A percentile compares a stretch with the other conserved stretches of the same genome.
phyloP scores from a whole-genome alignment of 2,329 filamentous ascomycete genomes.

The Ceratocystis variospora region DNA sequence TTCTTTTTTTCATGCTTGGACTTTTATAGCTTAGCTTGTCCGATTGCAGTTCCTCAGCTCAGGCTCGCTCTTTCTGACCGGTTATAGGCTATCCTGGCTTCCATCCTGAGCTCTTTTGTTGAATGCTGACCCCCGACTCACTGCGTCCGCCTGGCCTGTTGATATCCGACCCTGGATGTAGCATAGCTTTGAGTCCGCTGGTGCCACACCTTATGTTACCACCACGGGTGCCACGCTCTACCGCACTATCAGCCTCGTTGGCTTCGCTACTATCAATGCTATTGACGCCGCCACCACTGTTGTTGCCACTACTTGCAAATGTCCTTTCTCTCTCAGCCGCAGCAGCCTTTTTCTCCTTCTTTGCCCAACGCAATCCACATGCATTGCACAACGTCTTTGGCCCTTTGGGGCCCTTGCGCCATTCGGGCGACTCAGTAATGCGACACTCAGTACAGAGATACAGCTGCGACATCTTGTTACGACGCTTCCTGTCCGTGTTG shows the following conservation, averaged over 20 bases:
- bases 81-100: not conserved
- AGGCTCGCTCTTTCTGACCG: not conserved
- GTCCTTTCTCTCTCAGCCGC: slow-evolving; percentile 19
- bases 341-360: slow-evolving; percentile 62
- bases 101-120: not conserved
- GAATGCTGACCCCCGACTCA: not conserved
- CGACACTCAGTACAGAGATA: slow-evolving; percentile 95
- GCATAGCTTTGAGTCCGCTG: not conserved
- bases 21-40: not conserved
- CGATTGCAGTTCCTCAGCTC: not conserved
- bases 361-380: slow-evolving; percentile 63
- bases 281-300: not conserved
- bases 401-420: slow-evolving; percentile 84
- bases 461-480: slow-evolving; percentile 78
- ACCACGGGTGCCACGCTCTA: not conserved
- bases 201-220: not conserved
- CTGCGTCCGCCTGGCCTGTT: not conserved
- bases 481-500: slow-evolving; percentile 63
- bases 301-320: too few species aligned
- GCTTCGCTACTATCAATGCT: not conserved
- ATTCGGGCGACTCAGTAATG: slow-evolving; percentile 87
- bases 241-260: not conserved
- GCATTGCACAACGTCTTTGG: slow-evolving; percentile 95
- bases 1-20: not conserved
- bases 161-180: not conserved